These are phyloP conservation scores for Fusarium sp. DNA, from an alignment of 2,329 filamentous ascomycete species.

Conservation along the genomic window DNA sequence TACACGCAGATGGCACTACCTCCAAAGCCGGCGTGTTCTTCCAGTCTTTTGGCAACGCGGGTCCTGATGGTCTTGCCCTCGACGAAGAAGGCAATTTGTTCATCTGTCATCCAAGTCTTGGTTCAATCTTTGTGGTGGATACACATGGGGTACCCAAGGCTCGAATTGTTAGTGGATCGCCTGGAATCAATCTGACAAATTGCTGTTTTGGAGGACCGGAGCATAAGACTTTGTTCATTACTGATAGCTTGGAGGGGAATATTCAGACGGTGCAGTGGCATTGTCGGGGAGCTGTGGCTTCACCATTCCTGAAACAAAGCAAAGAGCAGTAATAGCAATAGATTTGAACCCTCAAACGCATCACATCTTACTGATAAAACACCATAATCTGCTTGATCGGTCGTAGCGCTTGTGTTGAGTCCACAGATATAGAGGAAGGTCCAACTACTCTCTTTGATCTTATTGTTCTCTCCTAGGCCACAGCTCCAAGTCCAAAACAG, in stretches of 20 bases:
- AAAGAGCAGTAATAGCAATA: not conserved
- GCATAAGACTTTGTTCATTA: slow-evolving; percentile 52
- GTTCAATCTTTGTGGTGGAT: slow-evolving; percentile 51
- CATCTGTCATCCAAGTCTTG: slow-evolving; percentile 49
- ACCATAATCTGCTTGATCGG: not conserved
- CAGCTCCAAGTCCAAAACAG: too few relatives aligned
- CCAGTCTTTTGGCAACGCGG: slow-evolving; percentile 52
- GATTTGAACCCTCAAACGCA: fast-evolving
- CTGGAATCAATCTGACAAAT: slow-evolving; percentile 51
- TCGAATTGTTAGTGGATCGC: slow-evolving; percentile 46
- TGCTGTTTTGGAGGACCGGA: slow-evolving; percentile 53
- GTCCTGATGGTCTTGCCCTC: slow-evolving; percentile 51
- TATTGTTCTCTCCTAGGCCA: too few relatives aligned
- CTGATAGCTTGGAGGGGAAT: slow-evolving; percentile 52
- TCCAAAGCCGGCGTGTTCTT: slow-evolving; percentile 53
- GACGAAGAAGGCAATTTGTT: slow-evolving; percentile 53
- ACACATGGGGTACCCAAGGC: slow-evolving; percentile 50
- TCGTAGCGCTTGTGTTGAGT: fast-evolving
- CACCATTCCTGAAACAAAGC: not conserved
- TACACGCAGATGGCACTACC: slow-evolving; percentile 51
- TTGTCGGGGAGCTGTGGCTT: slow-evolving; percentile 39
- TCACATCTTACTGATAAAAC: not conserved
- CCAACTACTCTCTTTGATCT: too few relatives aligned
- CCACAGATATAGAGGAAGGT: too few relatives aligned
- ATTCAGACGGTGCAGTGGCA: slow-evolving; percentile 48